Evolutionary conservation across 257 asterid species (phyloP), one percentile per base, ranked within the genome.

Genomic region (Cinchona pubescens): DNA sequence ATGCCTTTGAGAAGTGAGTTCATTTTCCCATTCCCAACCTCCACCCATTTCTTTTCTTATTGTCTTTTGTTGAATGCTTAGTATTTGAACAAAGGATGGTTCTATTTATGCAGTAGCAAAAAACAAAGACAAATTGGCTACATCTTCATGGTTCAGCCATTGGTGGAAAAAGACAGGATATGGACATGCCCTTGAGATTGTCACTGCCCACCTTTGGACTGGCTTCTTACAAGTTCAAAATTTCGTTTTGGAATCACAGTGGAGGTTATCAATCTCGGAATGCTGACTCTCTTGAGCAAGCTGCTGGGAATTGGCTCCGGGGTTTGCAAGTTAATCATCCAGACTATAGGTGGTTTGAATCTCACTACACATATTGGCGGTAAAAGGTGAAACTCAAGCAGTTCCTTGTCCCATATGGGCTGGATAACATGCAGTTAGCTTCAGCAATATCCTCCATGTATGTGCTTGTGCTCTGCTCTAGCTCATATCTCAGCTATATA

Each of bases 271-370:
- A 89, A 71, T 78, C 83, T 74, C 91, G 86, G 75, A 92, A 83
- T 76, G 86, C 82, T 60, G 78, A 78, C 68, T 90, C 90, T 53
- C 96, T 92, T 21, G 75, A 77, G 65, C 87, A 79, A 70, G 87
- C 86, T 37, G 97, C 97, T 58, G 97, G 85, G 49, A 86, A 86
- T 74, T 94, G 97, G 97, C 91, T 92, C 63, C 89, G 88, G 56
- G 60, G 42, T 45, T 74, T 90, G 87, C 91, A 90, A 69, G 95
- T 89, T 53, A 78, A 85, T 59, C 97, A 90, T 79, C 97, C 94
- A 7, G 97, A 92, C 78, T 90, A 85, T 82, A 85, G 76, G 77
- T 90, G 89, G 64, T 94, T 92, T 67, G 77, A 66, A 72, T 76
- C 96, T 6, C 97, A 87, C 82, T 83, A 79, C 78, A 73, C 87